phyloP scores from a whole-genome alignment of 305 asterid species.

The Fraxinus greggii region DNA sequence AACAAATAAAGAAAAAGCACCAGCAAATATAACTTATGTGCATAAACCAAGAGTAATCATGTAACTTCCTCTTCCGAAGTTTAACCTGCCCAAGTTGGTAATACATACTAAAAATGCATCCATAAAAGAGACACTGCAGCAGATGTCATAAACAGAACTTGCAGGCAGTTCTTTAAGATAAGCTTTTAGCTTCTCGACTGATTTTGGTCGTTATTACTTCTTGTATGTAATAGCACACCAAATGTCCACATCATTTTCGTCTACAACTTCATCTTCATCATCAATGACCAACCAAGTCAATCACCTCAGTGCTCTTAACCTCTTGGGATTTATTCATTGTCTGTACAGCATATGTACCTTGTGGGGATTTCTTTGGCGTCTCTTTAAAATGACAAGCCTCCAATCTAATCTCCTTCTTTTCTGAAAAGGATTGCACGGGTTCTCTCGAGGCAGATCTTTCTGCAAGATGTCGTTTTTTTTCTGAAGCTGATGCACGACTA shows the following conservation, averaged over 20 bases:
- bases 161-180: neutral
- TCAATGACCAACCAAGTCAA: neutral
- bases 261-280: conserved; percentile 14
- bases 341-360: neutral
- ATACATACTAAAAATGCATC: neutral
- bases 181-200: neutral
- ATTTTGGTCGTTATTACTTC: neutral
- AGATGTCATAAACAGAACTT: neutral
- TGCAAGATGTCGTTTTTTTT: conserved; percentile 11
- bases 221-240: neutral
- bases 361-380: neutral
- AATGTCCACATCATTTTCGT: neutral
- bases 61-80: neutral
- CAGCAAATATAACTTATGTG: neutral
- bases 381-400: neutral
- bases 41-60: neutral
- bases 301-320: neutral
- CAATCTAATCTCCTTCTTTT: neutral
- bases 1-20: neutral
- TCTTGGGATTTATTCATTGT: neutral
- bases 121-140: neutral
- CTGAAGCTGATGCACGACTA: conserved; percentile 11
- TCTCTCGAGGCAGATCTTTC: neutral
- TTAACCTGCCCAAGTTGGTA: neutral
- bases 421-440: neutral